These are phyloP conservation scores for Oehlia diaphana DNA, from an alignment of 192 early-diverging fungal species.

Conservation along the genomic window DNA sequence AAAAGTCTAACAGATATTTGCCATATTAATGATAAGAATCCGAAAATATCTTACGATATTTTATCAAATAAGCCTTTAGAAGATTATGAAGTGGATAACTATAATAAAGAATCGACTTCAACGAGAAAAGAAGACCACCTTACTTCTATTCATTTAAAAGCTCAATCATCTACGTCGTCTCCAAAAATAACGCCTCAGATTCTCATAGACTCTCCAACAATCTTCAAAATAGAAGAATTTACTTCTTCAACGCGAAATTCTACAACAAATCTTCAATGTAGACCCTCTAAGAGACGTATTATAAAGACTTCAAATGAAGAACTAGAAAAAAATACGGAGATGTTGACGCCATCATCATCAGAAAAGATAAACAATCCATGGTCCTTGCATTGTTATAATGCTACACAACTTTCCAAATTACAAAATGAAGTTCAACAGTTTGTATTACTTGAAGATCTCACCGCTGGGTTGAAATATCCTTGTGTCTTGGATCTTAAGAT, in stretches of 20 bases:
- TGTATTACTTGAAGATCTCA: slow-evolving; percentile 92
- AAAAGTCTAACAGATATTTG: slow-evolving; percentile 7
- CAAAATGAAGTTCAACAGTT: slow-evolving; percentile 61
- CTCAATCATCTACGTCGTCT: not conserved
- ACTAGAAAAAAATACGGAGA: not conserved
- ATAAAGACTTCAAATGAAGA: not conserved
- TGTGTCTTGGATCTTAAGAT: slow-evolving; percentile 99
- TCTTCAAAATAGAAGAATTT: not conserved
- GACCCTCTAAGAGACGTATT: not conserved
- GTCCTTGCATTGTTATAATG: slow-evolving; percentile 23
- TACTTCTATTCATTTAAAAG: not conserved
- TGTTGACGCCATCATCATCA: not conserved
- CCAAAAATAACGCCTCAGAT: not conserved
- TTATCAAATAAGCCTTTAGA: not conserved
- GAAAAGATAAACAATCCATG: slow-evolving; percentile 10
- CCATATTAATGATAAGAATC: not conserved
- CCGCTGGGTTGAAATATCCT: slow-evolving; percentile 82
- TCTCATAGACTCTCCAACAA: not conserved
- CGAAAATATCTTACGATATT: not conserved
- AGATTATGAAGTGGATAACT: not conserved
- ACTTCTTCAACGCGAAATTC: not conserved
- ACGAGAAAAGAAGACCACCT: not conserved
- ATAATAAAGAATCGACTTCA: not conserved
- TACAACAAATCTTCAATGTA: not conserved
- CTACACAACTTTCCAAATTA: slow-evolving; percentile 9